Evolutionary conservation across 805 yeast genomes (phyloP).

Genomic region (Teunomyces panamensis): DNA sequence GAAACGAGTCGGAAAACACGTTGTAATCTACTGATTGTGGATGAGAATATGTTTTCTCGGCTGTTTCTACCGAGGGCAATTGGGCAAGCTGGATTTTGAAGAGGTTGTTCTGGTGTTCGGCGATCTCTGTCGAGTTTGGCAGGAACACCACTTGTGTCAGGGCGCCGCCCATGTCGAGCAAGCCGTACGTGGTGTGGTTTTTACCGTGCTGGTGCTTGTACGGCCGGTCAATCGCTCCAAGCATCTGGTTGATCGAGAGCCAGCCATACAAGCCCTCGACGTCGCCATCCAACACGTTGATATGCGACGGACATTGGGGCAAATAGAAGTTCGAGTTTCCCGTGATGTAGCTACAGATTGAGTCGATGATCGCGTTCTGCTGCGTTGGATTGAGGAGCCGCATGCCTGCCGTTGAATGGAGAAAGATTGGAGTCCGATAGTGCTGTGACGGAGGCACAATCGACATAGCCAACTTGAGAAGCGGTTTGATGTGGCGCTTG

Average conservation of each 20-base stretch:
- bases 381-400: slow-evolving; percentile 52
- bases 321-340: slow-evolving; percentile 48
- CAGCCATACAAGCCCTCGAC: slow-evolving; percentile 67
- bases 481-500: slow-evolving; percentile 45
- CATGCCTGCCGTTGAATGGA: slow-evolving; percentile 73
- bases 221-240: slow-evolving; percentile 43
- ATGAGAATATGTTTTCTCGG: slow-evolving; percentile 11
- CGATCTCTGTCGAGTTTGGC: slow-evolving; percentile 47
- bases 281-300: slow-evolving; percentile 62
- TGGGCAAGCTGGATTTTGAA: slow-evolving; percentile 44
- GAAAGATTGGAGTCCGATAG: slow-evolving; percentile 59
- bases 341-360: slow-evolving; percentile 49
- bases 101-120: slow-evolving; percentile 45
- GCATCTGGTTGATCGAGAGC: slow-evolving; percentile 58
- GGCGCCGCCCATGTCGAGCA: slow-evolving; percentile 64
- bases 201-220: slow-evolving; percentile 40
- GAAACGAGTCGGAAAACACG: slow-evolving; percentile 53
- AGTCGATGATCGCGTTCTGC: slow-evolving; percentile 43
- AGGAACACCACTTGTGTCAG: slow-evolving; percentile 64
- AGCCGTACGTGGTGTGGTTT: slow-evolving; percentile 50
- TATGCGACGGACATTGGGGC: slow-evolving; percentile 61
- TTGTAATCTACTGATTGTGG: slow-evolving; percentile 30
- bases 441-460: slow-evolving; percentile 62
- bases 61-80: slow-evolving; percentile 16
- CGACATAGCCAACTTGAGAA: slow-evolving; percentile 47